phyloP scores from a whole-genome alignment of 352 stramenopile species.

The Globisporangium camurandrum region DNA sequence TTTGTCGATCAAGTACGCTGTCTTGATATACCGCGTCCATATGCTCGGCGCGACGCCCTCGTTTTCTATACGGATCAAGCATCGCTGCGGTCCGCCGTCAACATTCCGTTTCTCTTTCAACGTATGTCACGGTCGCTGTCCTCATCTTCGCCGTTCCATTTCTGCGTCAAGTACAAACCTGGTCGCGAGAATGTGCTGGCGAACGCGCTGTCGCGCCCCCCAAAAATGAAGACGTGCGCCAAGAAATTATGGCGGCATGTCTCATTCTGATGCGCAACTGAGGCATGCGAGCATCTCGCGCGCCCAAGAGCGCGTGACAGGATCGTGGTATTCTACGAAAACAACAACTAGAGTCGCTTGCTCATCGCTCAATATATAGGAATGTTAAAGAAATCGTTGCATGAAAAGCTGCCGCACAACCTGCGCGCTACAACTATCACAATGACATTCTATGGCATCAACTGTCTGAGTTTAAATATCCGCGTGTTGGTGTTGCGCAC shows the following conservation, averaged over 20 bases:
- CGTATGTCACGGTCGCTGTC: constrained; percentile 19
- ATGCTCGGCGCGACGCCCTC: not conserved
- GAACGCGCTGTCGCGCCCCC: constrained; percentile 14
- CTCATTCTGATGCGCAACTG: not conserved
- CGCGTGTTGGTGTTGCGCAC: no score
- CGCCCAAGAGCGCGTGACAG: not conserved
- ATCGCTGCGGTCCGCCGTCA: constrained; percentile 11
- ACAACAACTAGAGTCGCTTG: not conserved
- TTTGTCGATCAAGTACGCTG: not conserved
- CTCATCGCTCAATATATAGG: not conserved
- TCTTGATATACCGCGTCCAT: not conserved
- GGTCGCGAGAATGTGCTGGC: constrained; percentile 12
- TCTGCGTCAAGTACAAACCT: constrained; percentile 21
- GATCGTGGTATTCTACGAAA: not conserved
- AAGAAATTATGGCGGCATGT: not conserved
- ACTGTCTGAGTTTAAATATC: not conserved
- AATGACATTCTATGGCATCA: no score
- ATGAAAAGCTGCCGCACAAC: not conserved
- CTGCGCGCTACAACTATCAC: not conserved
- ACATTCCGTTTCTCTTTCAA: constrained; percentile 14
- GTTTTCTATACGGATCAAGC: constrained; percentile 18
- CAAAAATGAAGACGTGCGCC: constrained; percentile 5
- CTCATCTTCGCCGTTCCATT: constrained; percentile 24
- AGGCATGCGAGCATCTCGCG: not conserved
- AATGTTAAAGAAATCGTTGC: not conserved